phyloP scores from a whole-genome alignment of 2,329 filamentous ascomycete genomes.

The Epicoccum sorghinum region DNA sequence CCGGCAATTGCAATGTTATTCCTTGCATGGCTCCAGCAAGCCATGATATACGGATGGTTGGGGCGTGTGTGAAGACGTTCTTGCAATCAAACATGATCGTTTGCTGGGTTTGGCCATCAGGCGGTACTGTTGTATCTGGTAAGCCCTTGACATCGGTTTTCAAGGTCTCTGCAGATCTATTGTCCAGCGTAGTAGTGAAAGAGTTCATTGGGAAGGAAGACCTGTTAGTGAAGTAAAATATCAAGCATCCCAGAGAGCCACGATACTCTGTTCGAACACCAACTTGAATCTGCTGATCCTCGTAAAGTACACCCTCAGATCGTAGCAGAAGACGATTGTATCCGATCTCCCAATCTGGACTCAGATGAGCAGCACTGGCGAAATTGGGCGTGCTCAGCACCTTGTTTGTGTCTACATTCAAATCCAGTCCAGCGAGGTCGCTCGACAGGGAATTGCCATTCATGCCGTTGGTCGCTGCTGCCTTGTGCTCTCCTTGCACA shows the following conservation, averaged over 20 bases:
- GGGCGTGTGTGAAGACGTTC: conserved; percentile 78
- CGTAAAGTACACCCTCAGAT: conserved; percentile 87
- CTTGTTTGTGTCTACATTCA: conserved; percentile 66
- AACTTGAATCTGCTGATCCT: conserved; percentile 92
- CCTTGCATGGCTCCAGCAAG: conserved; percentile 92
- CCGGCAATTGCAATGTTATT: conserved; percentile 85
- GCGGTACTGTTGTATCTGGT: conserved; percentile 78
- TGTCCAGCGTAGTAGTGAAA: conserved; percentile 92
- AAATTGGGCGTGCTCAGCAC: conserved; percentile 77
- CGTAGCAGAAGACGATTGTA: conserved; percentile 82
- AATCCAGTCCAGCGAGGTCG: conserved; percentile 78
- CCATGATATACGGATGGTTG: conserved; percentile 93
- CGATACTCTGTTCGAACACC: conserved; percentile 93
- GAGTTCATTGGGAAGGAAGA: conserved; percentile 82
- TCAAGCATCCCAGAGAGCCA: conserved; percentile 92
- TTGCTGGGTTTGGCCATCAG: conserved; percentile 83
- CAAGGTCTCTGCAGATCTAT: conserved; percentile 68
- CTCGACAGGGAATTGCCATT: conserved; percentile 60
- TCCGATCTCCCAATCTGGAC: conserved; percentile 91
- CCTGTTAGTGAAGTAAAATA: conserved; percentile 96
- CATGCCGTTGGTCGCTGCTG: conserved; percentile 42
- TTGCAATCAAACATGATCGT: conserved; percentile 94
- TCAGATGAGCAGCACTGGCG: conserved; percentile 88
- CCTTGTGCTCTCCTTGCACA: conserved; percentile 40
- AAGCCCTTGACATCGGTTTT: conserved; percentile 88